A percentile compares a stretch with the other conserved stretches of the same genome.
phyloP scores from a whole-genome alignment of 768 basidiomycete genomes.

The Hericium coralloides region DNA sequence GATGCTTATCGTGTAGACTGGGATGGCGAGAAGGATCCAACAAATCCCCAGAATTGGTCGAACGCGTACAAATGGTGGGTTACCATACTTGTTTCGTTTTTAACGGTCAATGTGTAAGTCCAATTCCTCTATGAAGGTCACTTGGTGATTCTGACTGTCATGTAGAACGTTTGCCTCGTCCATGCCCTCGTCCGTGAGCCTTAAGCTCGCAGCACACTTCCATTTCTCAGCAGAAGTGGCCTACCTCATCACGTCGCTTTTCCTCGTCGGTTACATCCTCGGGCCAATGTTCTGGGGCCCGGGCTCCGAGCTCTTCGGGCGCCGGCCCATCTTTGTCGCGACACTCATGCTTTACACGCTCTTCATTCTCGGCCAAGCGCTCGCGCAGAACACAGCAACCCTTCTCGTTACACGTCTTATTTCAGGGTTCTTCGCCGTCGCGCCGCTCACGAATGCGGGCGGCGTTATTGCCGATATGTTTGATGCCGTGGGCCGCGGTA shows the following conservation, averaged over 20 bases:
- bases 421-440: conserved; percentile 16
- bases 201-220: conserved; percentile 11
- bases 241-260: conserved; percentile 13
- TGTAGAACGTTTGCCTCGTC: conserved; percentile 19
- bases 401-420: conserved; percentile 17
- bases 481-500: conserved; percentile 16
- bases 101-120: conserved; percentile 12
- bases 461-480: conserved; percentile 20
- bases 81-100: background rate
- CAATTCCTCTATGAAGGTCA: background rate
- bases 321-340: conserved; percentile 10
- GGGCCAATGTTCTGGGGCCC: conserved; percentile 16
- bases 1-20: conserved; percentile 9
- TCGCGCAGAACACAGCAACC: conserved; percentile 11
- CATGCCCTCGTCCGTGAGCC: conserved; percentile 11
- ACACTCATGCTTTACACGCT: conserved; percentile 3
- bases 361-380: conserved; percentile 8
- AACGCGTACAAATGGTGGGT: conserved; percentile 9
- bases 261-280: conserved; percentile 15
- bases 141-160: no score
- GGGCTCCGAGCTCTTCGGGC: conserved; percentile 15
- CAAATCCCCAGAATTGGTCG: conserved; percentile 15
- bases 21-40: conserved; percentile 10
- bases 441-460: conserved; percentile 16
- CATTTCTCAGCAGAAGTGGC: conserved; percentile 14